These are phyloP conservation scores for Amanita pallidorosea DNA, from an alignment of 768 basidiomycete species.

Conservation along the genomic window DNA sequence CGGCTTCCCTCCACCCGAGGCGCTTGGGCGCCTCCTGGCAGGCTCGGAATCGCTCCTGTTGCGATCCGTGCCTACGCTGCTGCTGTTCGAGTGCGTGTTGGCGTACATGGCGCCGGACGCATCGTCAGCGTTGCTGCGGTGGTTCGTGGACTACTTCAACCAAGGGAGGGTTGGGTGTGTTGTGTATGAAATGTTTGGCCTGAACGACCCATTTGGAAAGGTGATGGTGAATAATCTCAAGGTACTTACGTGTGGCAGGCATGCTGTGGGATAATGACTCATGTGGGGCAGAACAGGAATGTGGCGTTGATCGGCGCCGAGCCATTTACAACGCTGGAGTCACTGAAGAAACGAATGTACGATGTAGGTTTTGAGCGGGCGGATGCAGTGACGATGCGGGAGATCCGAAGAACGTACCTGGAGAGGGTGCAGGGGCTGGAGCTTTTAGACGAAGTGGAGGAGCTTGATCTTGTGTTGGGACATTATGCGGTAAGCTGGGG, in stretches of 20 bases:
- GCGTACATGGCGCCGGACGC: constrained; percentile 68
- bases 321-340: constrained; percentile 46
- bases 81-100: constrained; percentile 90
- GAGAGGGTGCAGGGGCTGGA: constrained; percentile 69
- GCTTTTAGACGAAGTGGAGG: constrained; percentile 89
- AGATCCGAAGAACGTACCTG: constrained; percentile 49
- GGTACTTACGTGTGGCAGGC: constrained; percentile 26
- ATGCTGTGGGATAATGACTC: background rate
- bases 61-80: constrained; percentile 59
- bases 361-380: constrained; percentile 43
- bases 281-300: constrained; percentile 26
- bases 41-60: constrained; percentile 34
- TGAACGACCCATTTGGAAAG: constrained; percentile 81
- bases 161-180: constrained; percentile 38
- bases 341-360: constrained; percentile 51
- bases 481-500: constrained; percentile 91
- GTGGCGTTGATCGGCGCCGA: constrained; percentile 65
- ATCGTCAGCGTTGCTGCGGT: constrained; percentile 51
- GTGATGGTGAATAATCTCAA: constrained; percentile 87
- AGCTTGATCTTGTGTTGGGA: constrained; percentile 78
- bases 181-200: constrained; percentile 90
- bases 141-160: constrained; percentile 55
- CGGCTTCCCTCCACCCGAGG: constrained; percentile 41
- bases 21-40: constrained; percentile 29
- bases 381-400: constrained; percentile 53